A percentile compares a stretch with the other conserved stretches of the same genome.
These are phyloP conservation scores for Fraxinus sp. DNA, from an alignment of 305 asterid genomes.

Conservation along the genomic window DNA sequence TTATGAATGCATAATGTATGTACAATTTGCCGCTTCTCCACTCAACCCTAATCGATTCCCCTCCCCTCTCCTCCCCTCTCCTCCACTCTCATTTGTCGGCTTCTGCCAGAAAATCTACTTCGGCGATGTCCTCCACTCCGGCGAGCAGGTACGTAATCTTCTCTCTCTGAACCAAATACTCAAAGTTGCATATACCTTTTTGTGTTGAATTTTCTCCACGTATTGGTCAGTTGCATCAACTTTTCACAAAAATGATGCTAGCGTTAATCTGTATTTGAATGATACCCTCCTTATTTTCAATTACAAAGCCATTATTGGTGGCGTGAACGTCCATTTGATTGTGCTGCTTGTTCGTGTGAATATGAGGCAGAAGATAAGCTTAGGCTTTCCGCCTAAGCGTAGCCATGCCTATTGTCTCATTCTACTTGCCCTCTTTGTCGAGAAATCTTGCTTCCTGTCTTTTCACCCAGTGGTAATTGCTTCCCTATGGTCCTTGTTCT, in stretches of 20 bases:
- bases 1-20: too few species aligned
- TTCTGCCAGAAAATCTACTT: too few species aligned
- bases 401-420: conserved; percentile 90
- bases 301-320: conserved; percentile 70
- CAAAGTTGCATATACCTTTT: too few species aligned
- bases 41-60: too few species aligned
- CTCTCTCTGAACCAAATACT: too few species aligned
- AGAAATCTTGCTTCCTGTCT: conserved; percentile 29
- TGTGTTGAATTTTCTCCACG: too few species aligned
- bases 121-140: too few species aligned
- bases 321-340: conserved; percentile 73
- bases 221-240: too few species aligned
- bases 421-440: conserved; percentile 73
- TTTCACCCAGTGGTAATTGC: conserved; percentile 29
- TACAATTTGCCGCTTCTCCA: too few species aligned
- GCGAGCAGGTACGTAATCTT: too few species aligned
- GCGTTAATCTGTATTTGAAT: conserved; percentile 86
- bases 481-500: conserved; percentile 77
- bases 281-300: conserved; percentile 75
- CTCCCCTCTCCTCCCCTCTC: too few species aligned
- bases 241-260: conserved; percentile 19
- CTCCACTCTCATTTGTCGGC: too few species aligned
- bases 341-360: conserved; percentile 84
- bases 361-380: conserved; percentile 66
- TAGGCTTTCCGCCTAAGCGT: conserved; percentile 32